Percentiles rank a stretch among this genome's conserved stretches.
phyloP scores from a whole-genome alignment of 768 basidiomycete species.

The Cystofilobasidium capitatum region DNA sequence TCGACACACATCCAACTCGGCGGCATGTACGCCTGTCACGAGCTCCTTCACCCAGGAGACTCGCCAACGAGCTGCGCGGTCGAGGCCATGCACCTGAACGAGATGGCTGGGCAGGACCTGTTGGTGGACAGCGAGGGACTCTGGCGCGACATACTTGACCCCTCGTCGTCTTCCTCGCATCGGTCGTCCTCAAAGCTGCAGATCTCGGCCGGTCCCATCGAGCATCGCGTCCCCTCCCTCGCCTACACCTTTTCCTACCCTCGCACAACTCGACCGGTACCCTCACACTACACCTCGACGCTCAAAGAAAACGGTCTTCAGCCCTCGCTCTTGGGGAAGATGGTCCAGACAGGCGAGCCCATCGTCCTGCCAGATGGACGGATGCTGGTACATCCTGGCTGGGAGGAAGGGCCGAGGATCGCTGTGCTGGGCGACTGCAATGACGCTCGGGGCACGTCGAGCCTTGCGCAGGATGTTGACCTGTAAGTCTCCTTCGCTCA shows the following conservation, averaged over 20 bases:
- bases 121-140: constrained; percentile 47
- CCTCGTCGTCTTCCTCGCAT: constrained; percentile 14
- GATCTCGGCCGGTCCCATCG: constrained; percentile 32
- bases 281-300: constrained; percentile 44
- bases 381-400: constrained; percentile 41
- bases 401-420: constrained; percentile 56
- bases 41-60: constrained; percentile 57
- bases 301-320: constrained; percentile 48
- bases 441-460: constrained; percentile 46
- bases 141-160: constrained; percentile 52
- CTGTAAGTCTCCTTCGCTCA: constrained; percentile 37
- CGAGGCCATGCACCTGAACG: constrained; percentile 53
- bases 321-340: constrained; percentile 57
- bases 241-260: constrained; percentile 65
- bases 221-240: constrained; percentile 50
- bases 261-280: constrained; percentile 51
- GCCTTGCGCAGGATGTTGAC: constrained; percentile 55
- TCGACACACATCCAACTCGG: constrained; percentile 56
- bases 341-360: constrained; percentile 55
- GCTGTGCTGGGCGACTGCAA: constrained; percentile 70
- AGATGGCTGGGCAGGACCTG: constrained; percentile 56
- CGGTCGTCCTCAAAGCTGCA: constrained; percentile 33
- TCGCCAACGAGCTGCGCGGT: constrained; percentile 40
- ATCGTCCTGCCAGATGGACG: constrained; percentile 64
- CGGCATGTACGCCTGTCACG: constrained; percentile 65